These are phyloP conservation scores for Tricholoma matsutake DNA, from an alignment of 768 basidiomycete species.

Conservation along the genomic window DNA sequence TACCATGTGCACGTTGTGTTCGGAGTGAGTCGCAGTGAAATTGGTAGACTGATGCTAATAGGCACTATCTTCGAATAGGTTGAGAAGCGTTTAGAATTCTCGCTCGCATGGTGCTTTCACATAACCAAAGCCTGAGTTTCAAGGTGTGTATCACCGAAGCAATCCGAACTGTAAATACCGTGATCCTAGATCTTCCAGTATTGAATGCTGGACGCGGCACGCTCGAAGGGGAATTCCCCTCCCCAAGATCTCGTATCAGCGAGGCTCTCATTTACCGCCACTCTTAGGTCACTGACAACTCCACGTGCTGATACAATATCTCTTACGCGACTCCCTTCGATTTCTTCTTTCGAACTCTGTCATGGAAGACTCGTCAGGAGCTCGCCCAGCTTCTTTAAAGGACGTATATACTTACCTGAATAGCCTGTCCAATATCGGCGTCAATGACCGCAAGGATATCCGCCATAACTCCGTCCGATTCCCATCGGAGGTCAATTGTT, in stretches of 20 bases:
- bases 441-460: slow-evolving; percentile 63
- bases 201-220: slow-evolving; percentile 56
- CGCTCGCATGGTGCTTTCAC: neutral
- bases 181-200: slow-evolving; percentile 57
- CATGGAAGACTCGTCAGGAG: slow-evolving; percentile 6
- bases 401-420: slow-evolving; percentile 46
- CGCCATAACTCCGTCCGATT: slow-evolving; percentile 54
- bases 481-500: slow-evolving; percentile 63
- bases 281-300: slow-evolving; percentile 48
- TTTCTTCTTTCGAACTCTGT: slow-evolving; percentile 74
- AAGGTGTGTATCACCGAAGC: neutral
- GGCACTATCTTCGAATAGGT: neutral
- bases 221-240: slow-evolving; percentile 76
- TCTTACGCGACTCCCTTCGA: slow-evolving; percentile 50
- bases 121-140: neutral
- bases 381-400: neutral
- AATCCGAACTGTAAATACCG: neutral
- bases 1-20: neutral
- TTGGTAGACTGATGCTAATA: neutral
- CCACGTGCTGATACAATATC: slow-evolving; percentile 50
- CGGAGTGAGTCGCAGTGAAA: neutral
- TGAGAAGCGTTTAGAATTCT: neutral
- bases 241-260: slow-evolving; percentile 59
- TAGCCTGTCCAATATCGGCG: slow-evolving; percentile 75
- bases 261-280: slow-evolving; percentile 53